These are phyloP conservation scores for Haematococcus lacustris DNA, from an alignment of 139 green algal genomes.

Conservation along the genomic window DNA sequence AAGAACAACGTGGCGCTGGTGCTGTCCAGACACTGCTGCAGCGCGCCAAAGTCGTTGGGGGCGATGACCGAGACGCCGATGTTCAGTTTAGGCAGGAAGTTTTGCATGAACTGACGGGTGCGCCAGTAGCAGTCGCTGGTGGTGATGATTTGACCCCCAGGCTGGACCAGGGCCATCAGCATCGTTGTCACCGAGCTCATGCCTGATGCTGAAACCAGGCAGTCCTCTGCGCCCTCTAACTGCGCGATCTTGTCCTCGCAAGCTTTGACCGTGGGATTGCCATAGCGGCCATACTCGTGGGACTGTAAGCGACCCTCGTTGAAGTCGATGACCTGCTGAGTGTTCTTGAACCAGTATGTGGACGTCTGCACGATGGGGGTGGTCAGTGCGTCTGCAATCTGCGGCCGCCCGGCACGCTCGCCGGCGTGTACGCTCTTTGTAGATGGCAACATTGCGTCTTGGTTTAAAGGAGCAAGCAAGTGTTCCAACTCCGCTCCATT, in stretches of 20 bases:
- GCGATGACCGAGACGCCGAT: slow-evolving; percentile 82
- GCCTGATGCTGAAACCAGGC: slow-evolving; percentile 81
- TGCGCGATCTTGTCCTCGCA: slow-evolving; percentile 90
- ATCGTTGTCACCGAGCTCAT: slow-evolving; percentile 97
- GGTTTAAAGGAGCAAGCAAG: too few species aligned
- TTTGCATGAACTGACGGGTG: slow-evolving; percentile 95
- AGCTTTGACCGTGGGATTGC: slow-evolving; percentile 88
- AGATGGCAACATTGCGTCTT: too few species aligned
- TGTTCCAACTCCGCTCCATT: too few species aligned
- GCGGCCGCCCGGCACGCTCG: slow-evolving; percentile 63
- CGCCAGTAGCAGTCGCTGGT: slow-evolving; percentile 98
- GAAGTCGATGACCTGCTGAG: slow-evolving; percentile 91
- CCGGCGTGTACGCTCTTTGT: slow-evolving; percentile 51
- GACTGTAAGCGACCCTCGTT: slow-evolving; percentile 85
- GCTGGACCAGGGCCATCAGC: slow-evolving; percentile 92
- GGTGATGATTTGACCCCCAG: slow-evolving; percentile 95
- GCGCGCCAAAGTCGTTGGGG: slow-evolving; percentile 76
- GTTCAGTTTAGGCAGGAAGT: slow-evolving; percentile 90
- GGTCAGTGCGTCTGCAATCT: slow-evolving; percentile 84
- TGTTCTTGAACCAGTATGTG: slow-evolving; percentile 90
- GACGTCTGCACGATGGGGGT: slow-evolving; percentile 97
- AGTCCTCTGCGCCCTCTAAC: slow-evolving; percentile 94
- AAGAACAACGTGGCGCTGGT: slow-evolving; percentile 86
- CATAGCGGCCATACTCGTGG: slow-evolving; percentile 93
- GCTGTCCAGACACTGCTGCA: slow-evolving; percentile 65